These are phyloP conservation scores for Daldinia decipiens DNA, from an alignment of 495 filamentous ascomycete species.

Conservation along the genomic window DNA sequence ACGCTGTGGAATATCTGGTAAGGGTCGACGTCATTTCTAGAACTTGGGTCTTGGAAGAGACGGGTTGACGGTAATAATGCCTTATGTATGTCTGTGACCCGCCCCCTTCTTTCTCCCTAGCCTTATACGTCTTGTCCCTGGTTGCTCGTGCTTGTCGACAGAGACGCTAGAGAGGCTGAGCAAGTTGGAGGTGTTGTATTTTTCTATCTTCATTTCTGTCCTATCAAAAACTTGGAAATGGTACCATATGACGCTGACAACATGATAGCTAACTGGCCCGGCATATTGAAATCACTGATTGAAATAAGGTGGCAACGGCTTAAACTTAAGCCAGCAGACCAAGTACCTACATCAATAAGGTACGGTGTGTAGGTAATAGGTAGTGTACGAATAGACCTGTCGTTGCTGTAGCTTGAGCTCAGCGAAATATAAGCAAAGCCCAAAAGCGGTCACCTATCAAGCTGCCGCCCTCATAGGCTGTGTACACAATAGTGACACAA, in stretches of 20 bases:
- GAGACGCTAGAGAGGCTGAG: conserved; percentile 27
- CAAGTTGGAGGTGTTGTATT: conserved; percentile 30
- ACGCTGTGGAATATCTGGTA: conserved; percentile 4
- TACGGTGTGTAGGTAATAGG: neutral
- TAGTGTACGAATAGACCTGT: neutral
- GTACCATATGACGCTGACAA: conserved; percentile 43
- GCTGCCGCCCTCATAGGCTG: neutral
- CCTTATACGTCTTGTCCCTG: conserved; percentile 20
- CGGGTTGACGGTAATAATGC: neutral
- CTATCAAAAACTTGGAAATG: conserved; percentile 43
- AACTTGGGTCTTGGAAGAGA: conserved; percentile 12
- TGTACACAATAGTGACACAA: neutral
- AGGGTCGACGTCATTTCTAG: conserved; percentile 36
- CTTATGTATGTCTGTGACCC: conserved; percentile 3
- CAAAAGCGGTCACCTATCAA: neutral
- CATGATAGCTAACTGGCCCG: conserved; percentile 21
- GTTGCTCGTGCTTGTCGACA: conserved; percentile 22
- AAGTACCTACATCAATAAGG: neutral
- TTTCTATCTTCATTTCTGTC: conserved; percentile 15
- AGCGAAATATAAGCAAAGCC: neutral
- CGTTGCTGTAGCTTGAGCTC: conserved; percentile 18
- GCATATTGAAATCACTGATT: conserved; percentile 19
- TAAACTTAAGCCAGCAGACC: neutral
- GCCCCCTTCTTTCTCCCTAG: conserved; percentile 8
- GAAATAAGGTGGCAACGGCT: conserved; percentile 34